Evolutionary conservation across 2,329 filamentous ascomycete species (phyloP).

Genomic region (Aureobasidium melanogenum): DNA sequence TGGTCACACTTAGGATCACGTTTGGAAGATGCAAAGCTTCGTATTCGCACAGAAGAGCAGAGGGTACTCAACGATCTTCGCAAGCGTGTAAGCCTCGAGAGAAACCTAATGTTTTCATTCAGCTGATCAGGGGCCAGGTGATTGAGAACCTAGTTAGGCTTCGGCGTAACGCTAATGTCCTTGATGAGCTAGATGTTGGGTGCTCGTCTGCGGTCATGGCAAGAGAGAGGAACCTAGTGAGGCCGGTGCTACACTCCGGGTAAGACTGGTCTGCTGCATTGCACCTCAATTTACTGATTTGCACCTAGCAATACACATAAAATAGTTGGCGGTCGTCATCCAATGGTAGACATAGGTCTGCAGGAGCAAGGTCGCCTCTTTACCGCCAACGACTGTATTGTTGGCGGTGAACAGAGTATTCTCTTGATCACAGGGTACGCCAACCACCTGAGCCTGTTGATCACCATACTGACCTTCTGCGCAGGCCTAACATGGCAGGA

Average conservation of each 20-base stretch:
- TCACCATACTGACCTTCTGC: not conserved
- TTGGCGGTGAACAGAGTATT: constrained; percentile 69
- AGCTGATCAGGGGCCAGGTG: constrained; percentile 29
- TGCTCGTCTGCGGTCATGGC: constrained; percentile 79
- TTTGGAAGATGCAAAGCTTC: constrained; percentile 67
- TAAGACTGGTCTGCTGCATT: not conserved
- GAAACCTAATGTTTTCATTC: not conserved
- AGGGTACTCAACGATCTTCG: constrained; percentile 68
- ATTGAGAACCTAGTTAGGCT: constrained; percentile 76
- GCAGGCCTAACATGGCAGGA: constrained; percentile 85
- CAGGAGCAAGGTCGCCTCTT: constrained; percentile 72
- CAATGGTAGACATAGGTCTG: constrained; percentile 81
- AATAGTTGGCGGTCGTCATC: constrained; percentile 79
- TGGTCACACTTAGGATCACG: constrained; percentile 76
- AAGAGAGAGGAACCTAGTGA: constrained; percentile 59
- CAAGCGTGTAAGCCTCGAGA: constrained; percentile 40
- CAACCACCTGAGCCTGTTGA: not conserved
- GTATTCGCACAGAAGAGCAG: constrained; percentile 78
- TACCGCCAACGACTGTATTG: constrained; percentile 74
- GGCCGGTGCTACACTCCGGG: constrained; percentile 59
- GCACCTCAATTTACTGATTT: not conserved
- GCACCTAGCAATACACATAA: constrained; percentile 48
- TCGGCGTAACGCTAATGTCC: constrained; percentile 77
- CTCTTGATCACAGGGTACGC: constrained; percentile 54
- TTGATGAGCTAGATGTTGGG: constrained; percentile 88